phyloP scores from a whole-genome alignment of 495 filamentous ascomycete genomes.

The Niebla homalea region DNA sequence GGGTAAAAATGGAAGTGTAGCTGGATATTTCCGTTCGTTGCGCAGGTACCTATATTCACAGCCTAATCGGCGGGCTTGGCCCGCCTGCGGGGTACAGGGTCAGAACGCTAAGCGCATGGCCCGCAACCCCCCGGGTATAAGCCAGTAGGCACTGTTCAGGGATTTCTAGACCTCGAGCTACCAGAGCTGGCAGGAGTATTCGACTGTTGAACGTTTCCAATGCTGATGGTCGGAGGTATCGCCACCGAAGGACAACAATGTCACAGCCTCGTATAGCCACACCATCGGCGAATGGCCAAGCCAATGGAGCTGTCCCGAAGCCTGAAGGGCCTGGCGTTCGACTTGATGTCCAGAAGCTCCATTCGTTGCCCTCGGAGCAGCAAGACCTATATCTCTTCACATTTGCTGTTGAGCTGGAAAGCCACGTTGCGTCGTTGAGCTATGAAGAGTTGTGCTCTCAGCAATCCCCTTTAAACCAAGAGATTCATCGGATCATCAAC shows the following conservation, averaged over 20 bases:
- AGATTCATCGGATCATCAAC: slow-evolving; percentile 80
- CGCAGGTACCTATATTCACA: too few species aligned
- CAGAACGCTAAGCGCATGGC: too few species aligned
- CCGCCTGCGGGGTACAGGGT: too few species aligned
- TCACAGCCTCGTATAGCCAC: slow-evolving; percentile 8
- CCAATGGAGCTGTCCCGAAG: neutral
- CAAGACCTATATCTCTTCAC: slow-evolving; percentile 88
- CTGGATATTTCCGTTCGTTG: too few species aligned
- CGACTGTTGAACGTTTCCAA: too few species aligned
- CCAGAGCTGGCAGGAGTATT: too few species aligned
- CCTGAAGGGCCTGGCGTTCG: slow-evolving; percentile 25
- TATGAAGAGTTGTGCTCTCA: slow-evolving; percentile 69
- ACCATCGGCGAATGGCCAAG: slow-evolving; percentile 6
- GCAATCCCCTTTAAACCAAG: slow-evolving; percentile 78
- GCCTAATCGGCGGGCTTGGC: too few species aligned
- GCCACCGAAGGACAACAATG: slow-evolving; percentile 2
- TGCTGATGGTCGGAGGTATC: too few species aligned
- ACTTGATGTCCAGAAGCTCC: slow-evolving; percentile 78
- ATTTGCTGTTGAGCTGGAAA: slow-evolving; percentile 71
- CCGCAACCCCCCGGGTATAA: too few species aligned
- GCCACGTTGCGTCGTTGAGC: slow-evolving; percentile 61
- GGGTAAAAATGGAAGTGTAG: too few species aligned
- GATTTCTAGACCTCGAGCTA: too few species aligned
- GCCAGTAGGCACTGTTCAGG: too few species aligned
- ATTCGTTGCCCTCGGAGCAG: slow-evolving; percentile 83